Percentiles rank a stretch among this genome's conserved stretches.
These are phyloP conservation scores for Chlamydomonas sp. DNA, from an alignment of 139 green algal species.

Conservation along the genomic window DNA sequence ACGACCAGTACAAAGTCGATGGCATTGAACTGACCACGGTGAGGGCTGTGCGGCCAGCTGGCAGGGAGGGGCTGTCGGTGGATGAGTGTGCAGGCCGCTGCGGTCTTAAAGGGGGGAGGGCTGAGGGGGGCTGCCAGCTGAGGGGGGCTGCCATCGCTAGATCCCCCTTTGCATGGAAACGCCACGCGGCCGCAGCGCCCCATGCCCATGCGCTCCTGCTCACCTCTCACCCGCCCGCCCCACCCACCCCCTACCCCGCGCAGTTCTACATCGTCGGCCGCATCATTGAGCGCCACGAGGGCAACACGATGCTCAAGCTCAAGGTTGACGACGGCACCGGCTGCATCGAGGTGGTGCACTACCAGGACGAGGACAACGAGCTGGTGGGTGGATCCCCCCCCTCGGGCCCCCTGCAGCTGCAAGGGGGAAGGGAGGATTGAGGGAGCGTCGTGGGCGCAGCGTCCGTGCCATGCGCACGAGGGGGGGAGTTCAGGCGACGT, in stretches of 20 bases:
- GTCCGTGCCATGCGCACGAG: not conserved
- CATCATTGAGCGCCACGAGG: slow-evolving; percentile 33
- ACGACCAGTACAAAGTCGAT: not conserved
- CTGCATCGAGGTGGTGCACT: slow-evolving; percentile 41
- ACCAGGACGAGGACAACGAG: slow-evolving; percentile 33
- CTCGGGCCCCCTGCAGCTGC: not conserved
- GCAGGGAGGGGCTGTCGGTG: too few species aligned
- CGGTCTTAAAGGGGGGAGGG: too few species aligned
- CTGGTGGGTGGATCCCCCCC: slow-evolving; percentile 1
- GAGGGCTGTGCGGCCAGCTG: too few species aligned
- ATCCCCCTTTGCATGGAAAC: not conserved
- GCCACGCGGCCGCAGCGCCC: not conserved
- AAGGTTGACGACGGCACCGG: slow-evolving; percentile 66
- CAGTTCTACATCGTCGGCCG: slow-evolving; percentile 58
- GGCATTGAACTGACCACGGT: too few species aligned
- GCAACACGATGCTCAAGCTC: slow-evolving; percentile 26
- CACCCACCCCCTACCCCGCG: too few species aligned
- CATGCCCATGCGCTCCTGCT: not conserved
- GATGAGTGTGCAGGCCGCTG: too few species aligned
- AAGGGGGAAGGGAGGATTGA: not conserved
- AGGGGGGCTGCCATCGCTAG: too few species aligned
- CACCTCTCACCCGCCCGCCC: not conserved
- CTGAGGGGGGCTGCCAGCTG: too few species aligned
- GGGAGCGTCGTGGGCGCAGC: not conserved
- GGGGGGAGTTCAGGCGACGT: too few species aligned